A percentile compares a stretch with the other conserved stretches of the same genome.
Conservation (phyloP, 2,329 filamentous ascomycete genomes). For the Dactylellina cionopaga region DNA sequence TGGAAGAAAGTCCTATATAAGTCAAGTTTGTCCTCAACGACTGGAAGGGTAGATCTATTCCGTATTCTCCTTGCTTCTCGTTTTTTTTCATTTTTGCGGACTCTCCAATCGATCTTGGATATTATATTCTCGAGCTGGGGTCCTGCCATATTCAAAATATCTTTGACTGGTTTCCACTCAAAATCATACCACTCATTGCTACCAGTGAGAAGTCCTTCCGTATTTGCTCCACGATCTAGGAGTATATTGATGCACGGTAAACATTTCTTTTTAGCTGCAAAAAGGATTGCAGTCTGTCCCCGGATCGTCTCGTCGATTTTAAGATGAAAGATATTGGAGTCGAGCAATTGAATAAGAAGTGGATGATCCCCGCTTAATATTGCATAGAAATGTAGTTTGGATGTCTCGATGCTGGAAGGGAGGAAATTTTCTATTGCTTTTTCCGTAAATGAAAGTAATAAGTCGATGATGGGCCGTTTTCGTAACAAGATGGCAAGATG, state of each 20-base stretch:
- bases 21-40: too few species aligned
- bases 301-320: not conserved
- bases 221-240: not conserved
- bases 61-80: not conserved
- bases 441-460: not conserved
- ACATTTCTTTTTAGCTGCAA: not conserved
- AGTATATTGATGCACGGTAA: not conserved
- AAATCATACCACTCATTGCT: not conserved
- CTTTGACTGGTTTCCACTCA: not conserved
- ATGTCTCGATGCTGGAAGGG: not conserved
- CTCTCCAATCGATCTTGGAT: not conserved
- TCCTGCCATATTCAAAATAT: not conserved
- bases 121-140: not conserved
- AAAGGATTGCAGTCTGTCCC: not conserved
- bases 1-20: not conserved
- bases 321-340: not conserved
- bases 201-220: not conserved
- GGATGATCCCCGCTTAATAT: constrained; percentile 1
- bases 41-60: too few species aligned
- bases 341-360: not conserved
- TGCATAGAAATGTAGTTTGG: not conserved
- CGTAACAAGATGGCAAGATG: constrained; percentile 8
- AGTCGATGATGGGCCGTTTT: not conserved
- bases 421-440: not conserved
- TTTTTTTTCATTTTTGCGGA: not conserved